phyloP scores from a whole-genome alignment of 176 grass and related monocot genomes.

The Oryza brachyantha region DNA sequence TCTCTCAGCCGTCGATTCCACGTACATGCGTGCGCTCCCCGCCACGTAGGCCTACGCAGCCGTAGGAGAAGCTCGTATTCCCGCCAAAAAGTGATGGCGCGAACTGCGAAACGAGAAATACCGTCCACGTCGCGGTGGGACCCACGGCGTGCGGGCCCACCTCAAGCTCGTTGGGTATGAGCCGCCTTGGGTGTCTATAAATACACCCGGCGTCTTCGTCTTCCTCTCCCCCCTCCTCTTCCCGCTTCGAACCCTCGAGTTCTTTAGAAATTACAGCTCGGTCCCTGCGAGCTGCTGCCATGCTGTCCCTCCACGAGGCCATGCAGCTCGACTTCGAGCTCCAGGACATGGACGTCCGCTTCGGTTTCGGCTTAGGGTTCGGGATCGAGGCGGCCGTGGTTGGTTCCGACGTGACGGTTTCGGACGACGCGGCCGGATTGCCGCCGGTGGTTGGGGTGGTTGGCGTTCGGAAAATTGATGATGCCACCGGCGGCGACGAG shows the following conservation, averaged over 20 bases:
- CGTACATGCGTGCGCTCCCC: neutral
- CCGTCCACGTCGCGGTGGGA: neutral
- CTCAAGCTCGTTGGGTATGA: neutral
- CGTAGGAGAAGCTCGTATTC: neutral
- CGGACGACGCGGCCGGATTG: no score
- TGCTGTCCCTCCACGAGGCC: slow-evolving; percentile 36
- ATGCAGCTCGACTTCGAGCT: slow-evolving; percentile 23
- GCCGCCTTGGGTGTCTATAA: slow-evolving; percentile 14
- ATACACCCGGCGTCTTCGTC: neutral
- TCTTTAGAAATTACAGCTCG: neutral
- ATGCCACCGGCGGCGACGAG: neutral
- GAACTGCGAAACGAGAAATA: neutral
- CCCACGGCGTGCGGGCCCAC: neutral
- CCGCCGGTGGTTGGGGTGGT: neutral
- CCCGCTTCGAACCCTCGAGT: neutral
- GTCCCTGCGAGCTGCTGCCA: neutral
- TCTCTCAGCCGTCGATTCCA: neutral
- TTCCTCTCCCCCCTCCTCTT: slow-evolving; percentile 14
- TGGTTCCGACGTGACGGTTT: neutral
- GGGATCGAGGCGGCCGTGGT: no score
- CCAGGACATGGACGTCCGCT: slow-evolving; percentile 5
- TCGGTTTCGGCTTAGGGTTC: neutral
- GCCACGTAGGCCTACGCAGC: no score
- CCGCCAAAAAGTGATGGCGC: neutral
- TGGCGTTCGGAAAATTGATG: no score